Evolutionary conservation across 495 filamentous ascomycete genomes (phyloP).

Genomic region (Aspergillus baeticus): DNA sequence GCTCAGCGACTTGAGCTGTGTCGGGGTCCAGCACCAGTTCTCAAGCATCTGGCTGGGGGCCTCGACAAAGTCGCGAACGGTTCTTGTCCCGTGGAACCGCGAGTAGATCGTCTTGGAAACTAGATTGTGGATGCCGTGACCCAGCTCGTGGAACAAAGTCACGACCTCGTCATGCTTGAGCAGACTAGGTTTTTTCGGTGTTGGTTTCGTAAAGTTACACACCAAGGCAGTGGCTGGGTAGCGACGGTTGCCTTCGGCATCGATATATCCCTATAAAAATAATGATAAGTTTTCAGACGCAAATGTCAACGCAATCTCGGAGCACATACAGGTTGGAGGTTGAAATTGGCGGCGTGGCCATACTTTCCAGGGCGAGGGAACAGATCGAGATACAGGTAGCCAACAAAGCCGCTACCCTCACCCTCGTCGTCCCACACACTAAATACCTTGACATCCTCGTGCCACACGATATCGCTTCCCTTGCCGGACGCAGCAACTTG

Average conservation of each 20-base stretch:
- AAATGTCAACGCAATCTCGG: conserved; percentile 1
- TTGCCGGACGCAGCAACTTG: conserved; percentile 55
- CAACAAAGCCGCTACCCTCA: conserved; percentile 65
- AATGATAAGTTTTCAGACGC: background rate
- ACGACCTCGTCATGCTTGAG: conserved; percentile 71
- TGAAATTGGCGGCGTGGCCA: conserved; percentile 75
- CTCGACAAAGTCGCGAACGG: conserved; percentile 72
- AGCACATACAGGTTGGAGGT: conserved; percentile 60
- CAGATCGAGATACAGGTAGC: conserved; percentile 70
- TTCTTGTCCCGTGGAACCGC: conserved; percentile 72
- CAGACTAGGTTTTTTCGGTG: conserved; percentile 66
- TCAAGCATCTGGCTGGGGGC: conserved; percentile 73
- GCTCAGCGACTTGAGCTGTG: conserved; percentile 64
- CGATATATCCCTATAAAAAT: conserved; percentile 53
- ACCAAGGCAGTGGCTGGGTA: conserved; percentile 71
- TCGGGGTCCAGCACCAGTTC: conserved; percentile 75
- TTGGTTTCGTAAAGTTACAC: conserved; percentile 71
- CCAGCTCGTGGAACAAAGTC: conserved; percentile 72
- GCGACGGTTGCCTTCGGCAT: conserved; percentile 54
- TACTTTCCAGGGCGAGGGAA: conserved; percentile 68
- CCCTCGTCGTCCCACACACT: conserved; percentile 69
- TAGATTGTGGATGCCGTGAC: conserved; percentile 74
- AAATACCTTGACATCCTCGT: conserved; percentile 67
- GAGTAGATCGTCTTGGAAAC: conserved; percentile 65
- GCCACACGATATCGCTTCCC: conserved; percentile 67